These are phyloP conservation scores for Eucalyptus victrix DNA, from an alignment of 345 rosid genomes.

Conservation along the genomic window DNA sequence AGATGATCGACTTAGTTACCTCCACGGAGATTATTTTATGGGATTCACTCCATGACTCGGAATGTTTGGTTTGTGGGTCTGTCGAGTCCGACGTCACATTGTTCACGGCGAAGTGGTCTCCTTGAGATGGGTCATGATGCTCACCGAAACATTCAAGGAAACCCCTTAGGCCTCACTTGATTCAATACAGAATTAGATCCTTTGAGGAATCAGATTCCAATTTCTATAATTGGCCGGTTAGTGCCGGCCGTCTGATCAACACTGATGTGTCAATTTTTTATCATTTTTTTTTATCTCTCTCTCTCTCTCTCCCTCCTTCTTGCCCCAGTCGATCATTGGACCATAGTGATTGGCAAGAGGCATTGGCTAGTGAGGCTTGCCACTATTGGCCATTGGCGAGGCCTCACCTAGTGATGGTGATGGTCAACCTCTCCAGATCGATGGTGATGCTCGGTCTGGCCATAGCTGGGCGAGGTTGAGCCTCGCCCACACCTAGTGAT, in stretches of 20 bases:
- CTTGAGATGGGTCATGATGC: background rate
- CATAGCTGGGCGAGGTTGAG: too few relatives aligned
- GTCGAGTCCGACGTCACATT: background rate
- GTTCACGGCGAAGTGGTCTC: background rate
- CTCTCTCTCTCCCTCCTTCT: too few relatives aligned
- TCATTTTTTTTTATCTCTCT: too few relatives aligned
- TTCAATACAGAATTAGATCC: background rate
- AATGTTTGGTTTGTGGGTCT: background rate
- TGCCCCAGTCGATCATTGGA: too few relatives aligned
- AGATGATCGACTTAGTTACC: background rate
- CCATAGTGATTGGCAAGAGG: too few relatives aligned
- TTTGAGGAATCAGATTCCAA: background rate
- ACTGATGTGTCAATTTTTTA: too few relatives aligned
- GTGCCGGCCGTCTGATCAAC: fast-evolving
- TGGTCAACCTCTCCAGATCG: too few relatives aligned
- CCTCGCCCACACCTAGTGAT: too few relatives aligned
- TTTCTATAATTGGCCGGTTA: background rate
- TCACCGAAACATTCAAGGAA: background rate
- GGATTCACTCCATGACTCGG: background rate
- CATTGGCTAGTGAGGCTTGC: too few relatives aligned
- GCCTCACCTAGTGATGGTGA: too few relatives aligned
- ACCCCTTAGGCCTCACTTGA: background rate
- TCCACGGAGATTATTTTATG: background rate
- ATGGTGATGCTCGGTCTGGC: too few relatives aligned
- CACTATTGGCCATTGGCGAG: too few relatives aligned